Percentiles rank a stretch among this genome's conserved stretches.
Evolutionary conservation across 805 yeast genomes (phyloP).

Genomic region (Saccharomycopsis guyanensis): DNA sequence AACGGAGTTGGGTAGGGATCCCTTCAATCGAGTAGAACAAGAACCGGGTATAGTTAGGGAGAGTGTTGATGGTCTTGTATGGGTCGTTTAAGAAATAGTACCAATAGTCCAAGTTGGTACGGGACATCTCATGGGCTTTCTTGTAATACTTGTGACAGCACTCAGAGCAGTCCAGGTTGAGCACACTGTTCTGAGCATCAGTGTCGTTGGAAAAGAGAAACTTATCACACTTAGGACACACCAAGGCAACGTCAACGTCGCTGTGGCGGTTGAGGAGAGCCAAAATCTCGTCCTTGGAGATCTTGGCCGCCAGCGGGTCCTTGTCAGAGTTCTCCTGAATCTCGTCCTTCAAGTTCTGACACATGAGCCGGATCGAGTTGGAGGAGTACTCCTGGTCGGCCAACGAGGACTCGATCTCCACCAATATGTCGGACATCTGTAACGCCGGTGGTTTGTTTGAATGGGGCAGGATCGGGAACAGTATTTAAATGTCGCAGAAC

Average conservation of each 20-base stretch:
- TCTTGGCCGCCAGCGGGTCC: slow-evolving; percentile 9
- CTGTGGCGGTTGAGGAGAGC: slow-evolving; percentile 23
- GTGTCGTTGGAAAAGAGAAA: slow-evolving; percentile 24
- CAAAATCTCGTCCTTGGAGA: slow-evolving; percentile 28
- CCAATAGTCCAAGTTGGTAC: slow-evolving; percentile 37
- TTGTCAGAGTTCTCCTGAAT: not conserved
- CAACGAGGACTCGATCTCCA: slow-evolving; percentile 19
- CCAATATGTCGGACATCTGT: slow-evolving; percentile 12
- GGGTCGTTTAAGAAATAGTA: slow-evolving; percentile 37
- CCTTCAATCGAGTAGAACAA: slow-evolving; percentile 35
- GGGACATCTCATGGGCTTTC: slow-evolving; percentile 13
- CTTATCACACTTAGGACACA: slow-evolving; percentile 26
- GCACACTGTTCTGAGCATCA: slow-evolving; percentile 20
- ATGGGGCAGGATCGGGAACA: not conserved
- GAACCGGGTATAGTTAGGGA: slow-evolving; percentile 42
- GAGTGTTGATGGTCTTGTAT: slow-evolving; percentile 35
- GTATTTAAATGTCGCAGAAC: too few species aligned
- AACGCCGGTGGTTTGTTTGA: not conserved
- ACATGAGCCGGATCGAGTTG: slow-evolving; percentile 15
- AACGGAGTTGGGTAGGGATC: slow-evolving; percentile 37
- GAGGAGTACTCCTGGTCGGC: slow-evolving; percentile 17
- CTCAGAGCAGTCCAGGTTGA: slow-evolving; percentile 17
- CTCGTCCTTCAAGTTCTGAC: slow-evolving; percentile 18
- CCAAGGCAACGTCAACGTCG: slow-evolving; percentile 23
- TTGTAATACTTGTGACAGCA: slow-evolving; percentile 24